Evolutionary conservation across 371 early-diverging fungal species (phyloP), one percentile per base, ranked within the genome.

Genomic region (Thermomucor indicae-seudaticae): DNA sequence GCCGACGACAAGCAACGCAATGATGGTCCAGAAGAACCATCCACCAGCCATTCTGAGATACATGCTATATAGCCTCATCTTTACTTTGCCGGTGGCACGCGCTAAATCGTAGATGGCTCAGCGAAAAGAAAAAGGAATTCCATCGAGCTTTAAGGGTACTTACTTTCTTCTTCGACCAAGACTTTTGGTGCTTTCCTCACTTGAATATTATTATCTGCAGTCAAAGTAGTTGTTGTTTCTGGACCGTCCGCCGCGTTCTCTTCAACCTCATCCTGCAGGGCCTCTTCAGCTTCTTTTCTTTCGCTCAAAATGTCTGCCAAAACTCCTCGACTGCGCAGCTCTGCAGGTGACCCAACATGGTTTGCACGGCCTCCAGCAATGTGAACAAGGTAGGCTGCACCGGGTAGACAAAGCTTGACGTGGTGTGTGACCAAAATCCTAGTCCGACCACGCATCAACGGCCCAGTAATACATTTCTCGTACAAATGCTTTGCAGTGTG

Each of bases 351-450:
- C n/a, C 81, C 82, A 20, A 58, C 64, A 28, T 70, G 43, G 1
- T 61, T 38, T 23, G 72, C 57, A 19, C 62, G 55, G 10, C 92
- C 93, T 20, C 76, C 65, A 10, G 70, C 57, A 51, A 95, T 49
- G 19, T 84, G 72, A 0, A 89, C 84, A 8, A 92, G 60, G 27
- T 78, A 76, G 50, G 79, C 72, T 43, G 84, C 75, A 35, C 80
- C 77, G 6, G 79, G 62, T 20, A 95, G 61, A 47, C 92, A 88
- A 47, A 92, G 79, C 3, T 79, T 67, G 6, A 93, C 86, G 38
- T 92, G 90, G 59, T 97, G 96, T 0, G 95, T 94, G 6, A 94
- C 90, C 24, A 97, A 72, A 11, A 97, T 67, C 12, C 85, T 69
- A 0, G 96, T 95, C 30, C 95, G 80, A 22, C 70, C 72, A 2